These are phyloP conservation scores for Eudorina sp. DNA, from an alignment of 139 green algal species.

Conservation along the genomic window DNA sequence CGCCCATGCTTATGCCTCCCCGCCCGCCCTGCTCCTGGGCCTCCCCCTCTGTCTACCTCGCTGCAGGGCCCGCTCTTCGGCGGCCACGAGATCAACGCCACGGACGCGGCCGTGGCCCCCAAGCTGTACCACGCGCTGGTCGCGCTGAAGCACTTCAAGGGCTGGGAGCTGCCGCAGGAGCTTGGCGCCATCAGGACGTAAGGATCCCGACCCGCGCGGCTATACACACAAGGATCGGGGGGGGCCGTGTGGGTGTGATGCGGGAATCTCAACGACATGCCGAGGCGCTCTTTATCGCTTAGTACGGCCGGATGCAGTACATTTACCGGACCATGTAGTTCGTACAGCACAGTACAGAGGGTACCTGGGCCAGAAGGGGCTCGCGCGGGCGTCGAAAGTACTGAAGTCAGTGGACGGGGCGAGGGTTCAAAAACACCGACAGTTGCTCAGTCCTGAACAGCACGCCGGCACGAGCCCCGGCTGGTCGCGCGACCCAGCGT, in stretches of 20 bases:
- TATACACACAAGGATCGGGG: too few species aligned
- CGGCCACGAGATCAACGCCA: constrained; percentile 68
- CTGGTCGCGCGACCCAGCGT: background rate
- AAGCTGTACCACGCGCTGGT: constrained; percentile 87
- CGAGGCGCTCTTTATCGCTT: background rate
- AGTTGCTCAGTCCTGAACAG: too few species aligned
- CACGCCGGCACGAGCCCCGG: background rate
- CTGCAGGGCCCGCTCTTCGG: constrained; percentile 72
- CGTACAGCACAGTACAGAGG: too few species aligned
- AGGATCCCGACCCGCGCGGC: too few species aligned
- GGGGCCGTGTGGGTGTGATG: background rate
- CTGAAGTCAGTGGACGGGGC: too few species aligned
- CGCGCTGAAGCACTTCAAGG: constrained; percentile 80
- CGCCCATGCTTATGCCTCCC: too few species aligned
- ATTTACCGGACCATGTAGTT: too few species aligned
- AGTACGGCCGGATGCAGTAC: background rate
- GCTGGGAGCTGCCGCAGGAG: constrained; percentile 27
- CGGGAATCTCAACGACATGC: background rate
- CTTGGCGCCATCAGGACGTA: constrained; percentile 24
- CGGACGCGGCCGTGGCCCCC: constrained; percentile 80
- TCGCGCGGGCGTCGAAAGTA: too few species aligned
- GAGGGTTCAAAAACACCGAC: too few species aligned
- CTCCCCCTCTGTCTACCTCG: too few species aligned
- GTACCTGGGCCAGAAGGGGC: too few species aligned
- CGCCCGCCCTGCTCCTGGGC: background rate